Percentiles rank a stretch among this genome's conserved stretches.
Conservation (phyloP, 2,329 filamentous ascomycete genomes). For the Penicillium griseofulvum region DNA sequence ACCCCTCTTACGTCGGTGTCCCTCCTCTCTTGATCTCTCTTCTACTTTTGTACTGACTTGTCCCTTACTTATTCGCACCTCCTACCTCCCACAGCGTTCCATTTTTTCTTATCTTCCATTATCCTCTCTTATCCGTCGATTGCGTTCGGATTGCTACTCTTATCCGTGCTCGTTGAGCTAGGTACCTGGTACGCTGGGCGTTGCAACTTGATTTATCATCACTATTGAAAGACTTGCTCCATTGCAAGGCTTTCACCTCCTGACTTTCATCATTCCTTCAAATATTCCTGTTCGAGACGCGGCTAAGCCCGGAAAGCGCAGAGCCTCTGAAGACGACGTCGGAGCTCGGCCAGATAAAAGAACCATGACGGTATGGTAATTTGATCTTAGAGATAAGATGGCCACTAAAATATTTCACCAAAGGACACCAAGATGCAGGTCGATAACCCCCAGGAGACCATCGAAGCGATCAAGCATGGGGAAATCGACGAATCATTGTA, state of each 20-base stretch:
- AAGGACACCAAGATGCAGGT: slow-evolving; percentile 61
- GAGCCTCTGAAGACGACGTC: slow-evolving; percentile 49
- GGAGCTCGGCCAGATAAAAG: slow-evolving; percentile 52
- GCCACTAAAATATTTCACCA: slow-evolving; percentile 11
- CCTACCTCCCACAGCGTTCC: slow-evolving; percentile 3
- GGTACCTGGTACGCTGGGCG: slow-evolving; percentile 30
- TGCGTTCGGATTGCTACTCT: slow-evolving; percentile 12
- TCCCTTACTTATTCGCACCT: slow-evolving; percentile 16
- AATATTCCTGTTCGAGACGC: slow-evolving; percentile 44
- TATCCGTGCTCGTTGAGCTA: slow-evolving; percentile 14
- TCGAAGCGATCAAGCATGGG: slow-evolving; percentile 61
- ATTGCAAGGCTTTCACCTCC: slow-evolving; percentile 41
- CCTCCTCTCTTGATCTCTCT: slow-evolving; percentile 12
- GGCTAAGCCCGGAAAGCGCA: slow-evolving; percentile 53
- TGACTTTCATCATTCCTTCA: slow-evolving; percentile 43
- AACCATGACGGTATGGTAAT: slow-evolving; percentile 49
- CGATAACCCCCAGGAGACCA: slow-evolving; percentile 57
- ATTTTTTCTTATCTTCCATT: slow-evolving; percentile 9
- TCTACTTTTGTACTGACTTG: slow-evolving; percentile 6
- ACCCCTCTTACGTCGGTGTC: slow-evolving; percentile 29
- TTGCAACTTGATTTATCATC: slow-evolving; percentile 27
- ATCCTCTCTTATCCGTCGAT: slow-evolving; percentile 1
- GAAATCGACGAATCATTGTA: slow-evolving; percentile 68
- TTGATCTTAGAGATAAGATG: slow-evolving; percentile 7
- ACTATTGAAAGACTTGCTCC: slow-evolving; percentile 43